These are phyloP conservation scores for Raffaelea ambrosiae DNA, from an alignment of 2,329 filamentous ascomycete genomes.

Conservation along the genomic window DNA sequence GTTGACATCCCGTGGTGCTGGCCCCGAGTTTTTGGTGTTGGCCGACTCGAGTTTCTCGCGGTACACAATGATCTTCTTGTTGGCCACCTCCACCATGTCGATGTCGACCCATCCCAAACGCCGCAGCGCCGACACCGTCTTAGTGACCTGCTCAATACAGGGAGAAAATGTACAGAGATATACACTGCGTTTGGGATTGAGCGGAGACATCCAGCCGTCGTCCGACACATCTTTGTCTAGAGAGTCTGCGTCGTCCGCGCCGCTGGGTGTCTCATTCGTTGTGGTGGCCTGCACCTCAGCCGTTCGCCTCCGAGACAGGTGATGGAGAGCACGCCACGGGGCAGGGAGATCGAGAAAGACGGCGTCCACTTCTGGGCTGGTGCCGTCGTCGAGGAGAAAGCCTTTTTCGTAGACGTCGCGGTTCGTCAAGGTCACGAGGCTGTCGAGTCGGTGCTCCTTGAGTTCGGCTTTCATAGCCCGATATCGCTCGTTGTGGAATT, in stretches of 20 bases:
- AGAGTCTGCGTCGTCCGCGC: constrained; percentile 11
- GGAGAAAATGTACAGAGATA: constrained; percentile 93
- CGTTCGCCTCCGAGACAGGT: constrained; percentile 51
- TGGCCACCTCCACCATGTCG: constrained; percentile 81
- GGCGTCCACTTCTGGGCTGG: constrained; percentile 56
- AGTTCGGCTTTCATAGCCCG: constrained; percentile 63
- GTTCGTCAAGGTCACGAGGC: constrained; percentile 64
- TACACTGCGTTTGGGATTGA: constrained; percentile 64
- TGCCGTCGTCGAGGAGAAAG: constrained; percentile 52
- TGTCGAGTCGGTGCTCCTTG: constrained; percentile 50
- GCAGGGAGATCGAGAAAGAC: constrained; percentile 76
- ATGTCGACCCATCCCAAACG: constrained; percentile 84
- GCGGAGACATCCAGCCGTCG: constrained; percentile 43
- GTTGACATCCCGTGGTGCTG: constrained; percentile 62
- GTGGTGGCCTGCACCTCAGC: constrained; percentile 11
- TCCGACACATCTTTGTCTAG: constrained; percentile 10
- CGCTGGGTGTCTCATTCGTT: constrained; percentile 4
- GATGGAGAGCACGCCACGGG: constrained; percentile 70
- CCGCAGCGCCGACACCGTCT: constrained; percentile 73
- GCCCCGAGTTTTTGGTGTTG: constrained; percentile 53
- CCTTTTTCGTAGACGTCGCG: constrained; percentile 72
- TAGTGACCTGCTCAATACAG: constrained; percentile 91
- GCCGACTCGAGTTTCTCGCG: constrained; percentile 70
- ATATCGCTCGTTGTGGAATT: constrained; percentile 68
- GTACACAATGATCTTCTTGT: constrained; percentile 71